phyloP scores from a whole-genome alignment of 257 asterid species.

The Vinca minor region DNA sequence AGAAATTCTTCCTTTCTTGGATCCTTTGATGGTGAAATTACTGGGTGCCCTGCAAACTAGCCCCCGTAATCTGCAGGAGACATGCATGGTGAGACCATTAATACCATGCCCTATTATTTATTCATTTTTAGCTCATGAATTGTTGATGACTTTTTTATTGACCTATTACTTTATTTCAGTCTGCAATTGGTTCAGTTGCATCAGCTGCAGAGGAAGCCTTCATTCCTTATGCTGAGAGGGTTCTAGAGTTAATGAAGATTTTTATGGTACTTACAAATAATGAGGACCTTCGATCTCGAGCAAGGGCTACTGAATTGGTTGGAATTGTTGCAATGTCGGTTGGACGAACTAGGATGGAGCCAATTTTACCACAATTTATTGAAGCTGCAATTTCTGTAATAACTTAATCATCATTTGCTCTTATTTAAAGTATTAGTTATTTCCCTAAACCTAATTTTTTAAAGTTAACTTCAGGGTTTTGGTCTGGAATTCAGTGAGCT shows the following conservation, averaged over 20 bases:
- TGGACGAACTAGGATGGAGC: constrained; percentile 85
- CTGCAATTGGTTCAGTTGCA: constrained; percentile 99
- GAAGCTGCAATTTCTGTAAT: constrained; percentile 90
- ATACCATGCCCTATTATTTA: constrained; percentile 11
- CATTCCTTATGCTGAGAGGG: constrained; percentile 86
- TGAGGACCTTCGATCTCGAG: constrained; percentile 91
- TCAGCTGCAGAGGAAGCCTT: constrained; percentile 96
- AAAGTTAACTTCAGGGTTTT: constrained; percentile 62
- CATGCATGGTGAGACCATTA: constrained; percentile 68
- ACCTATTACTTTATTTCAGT: constrained; percentile 38
- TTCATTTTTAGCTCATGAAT: background rate
- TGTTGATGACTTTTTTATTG: constrained; percentile 16
- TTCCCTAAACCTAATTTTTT: constrained; percentile 16
- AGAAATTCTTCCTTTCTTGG: constrained; percentile 88
- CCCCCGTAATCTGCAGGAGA: constrained; percentile 85
- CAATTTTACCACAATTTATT: constrained; percentile 75
- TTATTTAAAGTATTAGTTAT: constrained; percentile 3
- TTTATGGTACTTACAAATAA: constrained; percentile 95
- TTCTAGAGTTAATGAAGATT: constrained; percentile 83
- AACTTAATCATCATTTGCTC: constrained; percentile 16
- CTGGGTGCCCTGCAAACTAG: constrained; percentile 74
- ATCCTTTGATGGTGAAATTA: constrained; percentile 82
- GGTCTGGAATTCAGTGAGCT: constrained; percentile 89
- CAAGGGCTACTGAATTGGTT: constrained; percentile 97
- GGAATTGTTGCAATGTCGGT: constrained; percentile 96